Evolutionary conservation across 441 rosid species (phyloP), one percentile per base, ranked within the genome.

Genomic region (Brassica hybrid): DNA sequence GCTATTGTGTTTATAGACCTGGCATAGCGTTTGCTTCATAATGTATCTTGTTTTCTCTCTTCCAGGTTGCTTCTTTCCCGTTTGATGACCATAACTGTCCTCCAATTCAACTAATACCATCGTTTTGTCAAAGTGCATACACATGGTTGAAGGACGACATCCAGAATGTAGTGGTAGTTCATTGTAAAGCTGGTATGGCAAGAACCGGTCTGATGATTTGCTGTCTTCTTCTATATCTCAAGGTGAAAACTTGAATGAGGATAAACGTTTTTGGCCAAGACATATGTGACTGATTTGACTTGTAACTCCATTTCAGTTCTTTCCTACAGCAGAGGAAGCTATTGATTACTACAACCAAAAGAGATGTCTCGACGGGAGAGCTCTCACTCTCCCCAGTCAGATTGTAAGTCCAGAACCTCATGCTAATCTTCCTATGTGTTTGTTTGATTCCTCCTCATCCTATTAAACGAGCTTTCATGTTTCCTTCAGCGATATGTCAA

Each of bases 41-140:
- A 14, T 9, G 3, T 68, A 41, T 9, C 52, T 75, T 12, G 32
- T 18, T 65, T 43, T 58, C 77, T 61, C 17, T 73, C 78, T 67
- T 66, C 23, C 82, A 91, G 97, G 96, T 91, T 62, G 97, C 96
- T 12, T 81, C 82, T 56, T 93, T 93, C 85, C 98, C 94, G 72
- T 91, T 93, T 84, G 90, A 84, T 83, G 96, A 91, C 79, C 98
- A 91, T 84, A 93, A 90, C 65, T 93, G 97, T 72, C 98, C 97
- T 56, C 96, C 96, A 17, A 77, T 91, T 70, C 94, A 90, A 56
- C 85, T 93, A 30, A 84, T 91, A 69, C 77, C 86, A 73, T 89
- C 90, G 41, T 91, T 91, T 86, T 93, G 97, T 85, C 89, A 81
- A 87, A 91, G 97, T 82, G 88, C 98, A 27, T 85, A 87, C 81